Evolutionary conservation across 225 moss, liverwort and hornwort species (phyloP).

Genomic region (Anthoceros angustus): DNA sequence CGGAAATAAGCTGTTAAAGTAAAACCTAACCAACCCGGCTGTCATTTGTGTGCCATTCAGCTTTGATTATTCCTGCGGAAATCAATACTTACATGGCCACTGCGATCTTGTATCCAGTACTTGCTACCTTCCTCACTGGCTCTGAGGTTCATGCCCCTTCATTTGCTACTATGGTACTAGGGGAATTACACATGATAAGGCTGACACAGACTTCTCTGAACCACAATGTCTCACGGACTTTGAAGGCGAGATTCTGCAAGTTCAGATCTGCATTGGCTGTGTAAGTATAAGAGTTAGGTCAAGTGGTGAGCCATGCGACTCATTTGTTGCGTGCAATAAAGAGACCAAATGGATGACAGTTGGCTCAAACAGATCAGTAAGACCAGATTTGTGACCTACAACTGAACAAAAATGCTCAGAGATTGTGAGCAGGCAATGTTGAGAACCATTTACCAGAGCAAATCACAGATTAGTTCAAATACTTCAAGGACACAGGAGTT

Average conservation of each 20-base stretch:
- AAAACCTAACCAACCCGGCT: background rate
- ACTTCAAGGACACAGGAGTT: background rate
- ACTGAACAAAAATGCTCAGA: background rate
- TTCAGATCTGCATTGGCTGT: background rate
- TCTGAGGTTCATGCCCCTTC: too few species aligned
- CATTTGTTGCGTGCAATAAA: background rate
- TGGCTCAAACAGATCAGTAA: background rate
- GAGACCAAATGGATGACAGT: background rate
- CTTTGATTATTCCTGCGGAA: too few species aligned
- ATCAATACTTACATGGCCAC: too few species aligned
- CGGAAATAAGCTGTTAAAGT: background rate
- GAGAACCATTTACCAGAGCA: constrained; percentile 2
- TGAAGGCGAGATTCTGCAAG: background rate
- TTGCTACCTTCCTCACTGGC: too few species aligned
- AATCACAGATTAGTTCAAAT: background rate
- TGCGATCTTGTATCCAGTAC: too few species aligned
- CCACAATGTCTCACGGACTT: too few species aligned
- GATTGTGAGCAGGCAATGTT: constrained; percentile 4
- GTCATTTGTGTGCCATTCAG: too few species aligned
- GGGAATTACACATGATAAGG: too few species aligned
- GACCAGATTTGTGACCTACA: background rate
- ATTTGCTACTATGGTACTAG: too few species aligned
- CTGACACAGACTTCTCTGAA: too few species aligned
- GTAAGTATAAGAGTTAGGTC: background rate
- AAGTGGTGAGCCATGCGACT: background rate